Percentiles rank a stretch among this genome's conserved stretches.
phyloP scores from a whole-genome alignment of 768 basidiomycete species.

The Mycena venus region DNA sequence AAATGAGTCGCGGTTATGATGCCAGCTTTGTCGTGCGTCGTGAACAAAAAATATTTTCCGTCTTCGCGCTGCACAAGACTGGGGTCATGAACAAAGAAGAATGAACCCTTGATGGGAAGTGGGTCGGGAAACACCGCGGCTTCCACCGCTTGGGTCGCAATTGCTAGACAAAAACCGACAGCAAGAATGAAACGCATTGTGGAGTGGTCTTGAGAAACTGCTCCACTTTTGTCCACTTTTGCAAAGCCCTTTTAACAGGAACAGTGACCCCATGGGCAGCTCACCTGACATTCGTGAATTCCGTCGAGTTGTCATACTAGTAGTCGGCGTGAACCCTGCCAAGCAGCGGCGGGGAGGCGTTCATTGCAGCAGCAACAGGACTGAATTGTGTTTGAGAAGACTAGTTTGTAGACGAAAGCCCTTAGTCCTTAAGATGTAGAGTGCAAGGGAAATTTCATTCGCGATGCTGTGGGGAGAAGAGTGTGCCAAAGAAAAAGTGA shows the following conservation, averaged over 20 bases:
- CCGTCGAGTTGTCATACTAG: too few relatives aligned
- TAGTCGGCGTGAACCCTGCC: too few relatives aligned
- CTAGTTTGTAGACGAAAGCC: too few relatives aligned
- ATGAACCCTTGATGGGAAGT: slow-evolving; percentile 16
- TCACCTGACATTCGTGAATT: neutral
- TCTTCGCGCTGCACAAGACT: slow-evolving; percentile 27
- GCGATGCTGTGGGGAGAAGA: too few relatives aligned
- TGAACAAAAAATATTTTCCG: slow-evolving; percentile 30
- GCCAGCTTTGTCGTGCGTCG: slow-evolving; percentile 30
- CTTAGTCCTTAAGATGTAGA: too few relatives aligned
- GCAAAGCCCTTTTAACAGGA: neutral
- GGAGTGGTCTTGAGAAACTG: neutral
- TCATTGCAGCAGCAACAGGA: too few relatives aligned
- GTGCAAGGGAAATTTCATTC: too few relatives aligned
- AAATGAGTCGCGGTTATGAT: slow-evolving; percentile 24
- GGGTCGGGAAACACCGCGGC: slow-evolving; percentile 17
- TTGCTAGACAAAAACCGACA: neutral
- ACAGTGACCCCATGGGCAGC: neutral
- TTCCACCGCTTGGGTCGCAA: neutral
- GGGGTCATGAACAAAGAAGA: slow-evolving; percentile 30
- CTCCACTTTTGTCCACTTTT: too few relatives aligned
- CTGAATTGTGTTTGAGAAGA: too few relatives aligned
- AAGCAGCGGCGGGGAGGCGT: too few relatives aligned
- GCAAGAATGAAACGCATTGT: neutral
- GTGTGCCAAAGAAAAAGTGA: too few relatives aligned